Evolutionary conservation across 108 stramenopile species (phyloP), one percentile per base, ranked within the genome.

Genomic region (Pseudonitzschia multiseries): DNA sequence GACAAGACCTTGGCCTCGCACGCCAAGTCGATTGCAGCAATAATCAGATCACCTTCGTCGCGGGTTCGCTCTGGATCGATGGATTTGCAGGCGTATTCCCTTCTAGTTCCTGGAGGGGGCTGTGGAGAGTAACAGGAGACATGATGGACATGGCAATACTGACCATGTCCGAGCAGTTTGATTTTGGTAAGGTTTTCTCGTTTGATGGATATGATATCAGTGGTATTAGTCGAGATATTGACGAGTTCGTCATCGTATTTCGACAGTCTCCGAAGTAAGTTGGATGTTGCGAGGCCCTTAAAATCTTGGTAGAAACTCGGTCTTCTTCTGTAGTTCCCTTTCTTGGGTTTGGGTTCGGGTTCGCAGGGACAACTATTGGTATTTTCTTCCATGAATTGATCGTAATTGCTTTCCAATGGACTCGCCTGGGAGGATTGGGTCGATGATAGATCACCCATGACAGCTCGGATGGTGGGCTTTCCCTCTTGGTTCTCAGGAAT

Each of bases 1-100:
- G 70, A 32, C 15, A 81, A 50, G 29, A 76, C 57, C 29, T 27
- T 63, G 17, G 75, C 80, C 67, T 81, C 80, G 53, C 59, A 40
- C 8, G 32, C 68, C 0, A 81, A 26, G 20, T 81, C 75, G 0
- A 22, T 21, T 53, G 80, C 80, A 9, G 65, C 74, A 5, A 65
- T 18, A 8, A 33, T 59, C 8, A 57, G 4, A 9, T 68, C 50
- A 20, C 50, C n/a, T 22, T 17, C 36, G 22, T 22, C 43, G 4
- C 32, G 5, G 15, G 40, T 28, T 20, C 61, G n/a, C 40, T 33
- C 29, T 0, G 61, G 61, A 33, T 62, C 32, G 10, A 62, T 33
- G 27, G 61, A 31, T 62, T 62, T 62, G 13, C 29, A 33, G 15
- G 61, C 61, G n/a, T 40, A 62, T 15, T 40, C 15, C 33, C 31